Conservation (phyloP, 306 rosid genomes). For the Corylus heterophylla region DNA sequence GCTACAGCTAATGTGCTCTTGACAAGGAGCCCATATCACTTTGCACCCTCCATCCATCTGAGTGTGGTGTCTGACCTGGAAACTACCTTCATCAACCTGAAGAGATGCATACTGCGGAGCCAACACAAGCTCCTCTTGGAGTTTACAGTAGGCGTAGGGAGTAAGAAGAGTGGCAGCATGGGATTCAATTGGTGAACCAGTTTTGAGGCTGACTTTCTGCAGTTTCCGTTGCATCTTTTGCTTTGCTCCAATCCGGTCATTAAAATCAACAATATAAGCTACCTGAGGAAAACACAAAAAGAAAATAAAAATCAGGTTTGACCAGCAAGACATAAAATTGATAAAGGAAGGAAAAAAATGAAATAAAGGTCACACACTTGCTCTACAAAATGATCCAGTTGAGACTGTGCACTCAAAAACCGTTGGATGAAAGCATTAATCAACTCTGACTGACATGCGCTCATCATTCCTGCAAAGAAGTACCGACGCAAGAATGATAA, state of each 20-base stretch:
- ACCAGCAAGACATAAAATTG: conserved; percentile 12
- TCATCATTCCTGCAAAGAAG: conserved; percentile 76
- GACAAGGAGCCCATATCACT: conserved; percentile 75
- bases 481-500: conserved; percentile 71
- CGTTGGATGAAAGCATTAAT: conserved; percentile 69
- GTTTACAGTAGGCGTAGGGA: conserved; percentile 73
- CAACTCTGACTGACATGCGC: conserved; percentile 58
- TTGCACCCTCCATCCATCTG: conserved; percentile 79
- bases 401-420: conserved; percentile 68
- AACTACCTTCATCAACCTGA: conserved; percentile 65
- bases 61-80: conserved; percentile 84
- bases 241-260: conserved; percentile 65
- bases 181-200: conserved; percentile 88
- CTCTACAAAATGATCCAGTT: conserved; percentile 60
- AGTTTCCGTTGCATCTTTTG: conserved; percentile 67
- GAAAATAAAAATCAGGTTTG: conserved; percentile 2
- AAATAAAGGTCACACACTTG: conserved; percentile 47
- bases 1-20: conserved; percentile 81
- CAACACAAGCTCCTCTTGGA: conserved; percentile 82
- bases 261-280: conserved; percentile 62
- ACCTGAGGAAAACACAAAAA: conserved; percentile 36
- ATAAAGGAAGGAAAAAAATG: conserved; percentile 14
- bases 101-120: conserved; percentile 85
- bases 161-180: conserved; percentile 78
- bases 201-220: conserved; percentile 73